Evolutionary conservation across 495 filamentous ascomycete genomes (phyloP), one percentile per base, ranked within the genome.

Genomic region (Cercophora scortea): DNA sequence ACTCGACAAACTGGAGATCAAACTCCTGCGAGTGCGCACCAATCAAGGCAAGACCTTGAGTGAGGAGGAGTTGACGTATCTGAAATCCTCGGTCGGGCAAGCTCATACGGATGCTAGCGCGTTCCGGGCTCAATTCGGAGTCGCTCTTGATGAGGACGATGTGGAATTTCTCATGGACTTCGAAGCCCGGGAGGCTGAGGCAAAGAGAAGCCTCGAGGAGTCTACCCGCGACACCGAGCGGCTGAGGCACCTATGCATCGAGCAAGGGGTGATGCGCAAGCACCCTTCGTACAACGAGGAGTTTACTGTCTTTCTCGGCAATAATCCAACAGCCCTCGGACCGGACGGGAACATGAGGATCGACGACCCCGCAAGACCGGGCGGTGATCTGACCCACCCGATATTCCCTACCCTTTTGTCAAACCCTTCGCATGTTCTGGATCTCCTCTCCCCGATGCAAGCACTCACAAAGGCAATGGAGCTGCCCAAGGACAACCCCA

Each of bases 341-440:
- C 40, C 47, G 7, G 65, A 59, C 47, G 56, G 57, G 32, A 66
- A 63, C 53, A 59, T 63, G 41, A 25, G 58, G 25, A 57, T 67
- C 33, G 58, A 57, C 4, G 19, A 50, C 0, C 19, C 50, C 8
- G 49, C 55, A 6, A 44, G 15, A 15, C 36, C 49, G 5, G 45
- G 9, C 32, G 33, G 12, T 7, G 39, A 40, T 11, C 50, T 68
- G 12, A 45, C 63, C 1, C 57, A 68, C 43, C 60, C 61, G 8
- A 49, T 49, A 10, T 70, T 68, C 48, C 60, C 65, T 34, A 57
- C 62, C 19, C 54, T 70, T 18, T 52, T 70, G 33, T 67, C 67
- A 15, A 64, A 68, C 42, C 67, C 65, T 1, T 56, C 63, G 2
- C 58, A 70, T 38, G 49, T 65, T 1, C 50, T 70, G 42, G 48